phyloP scores from a whole-genome alignment of 352 stramenopile genomes.

The Pythium monospermum region DNA sequence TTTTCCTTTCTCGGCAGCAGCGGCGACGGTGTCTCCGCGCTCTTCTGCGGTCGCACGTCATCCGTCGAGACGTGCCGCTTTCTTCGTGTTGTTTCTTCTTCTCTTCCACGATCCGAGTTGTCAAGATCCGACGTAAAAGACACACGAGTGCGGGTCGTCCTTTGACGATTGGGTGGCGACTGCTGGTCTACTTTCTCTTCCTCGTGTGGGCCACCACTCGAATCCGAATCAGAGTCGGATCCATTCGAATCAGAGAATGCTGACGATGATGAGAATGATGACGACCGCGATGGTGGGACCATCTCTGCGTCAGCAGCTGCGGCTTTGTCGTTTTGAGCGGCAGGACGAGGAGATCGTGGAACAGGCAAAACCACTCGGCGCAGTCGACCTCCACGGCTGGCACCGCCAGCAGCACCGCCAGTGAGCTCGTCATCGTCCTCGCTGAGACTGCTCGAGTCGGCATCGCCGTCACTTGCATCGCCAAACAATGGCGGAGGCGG shows the following conservation, averaged over 20 bases:
- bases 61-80: neutral
- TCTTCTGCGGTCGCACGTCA: neutral
- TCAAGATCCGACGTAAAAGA: slow-evolving; percentile 6
- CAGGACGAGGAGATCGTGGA: slow-evolving; percentile 3
- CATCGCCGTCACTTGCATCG: slow-evolving; percentile 46
- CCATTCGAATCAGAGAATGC: slow-evolving; percentile 6
- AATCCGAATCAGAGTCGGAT: slow-evolving; percentile 7
- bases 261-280: slow-evolving; percentile 4
- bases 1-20: slow-evolving; percentile 6
- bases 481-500: slow-evolving; percentile 28
- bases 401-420: slow-evolving; percentile 9
- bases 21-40: neutral
- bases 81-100: neutral
- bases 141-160: no score
- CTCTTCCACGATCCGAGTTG: neutral
- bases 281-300: neutral
- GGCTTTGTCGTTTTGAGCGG: neutral
- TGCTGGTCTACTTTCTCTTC: neutral
- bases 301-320: neutral
- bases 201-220: neutral
- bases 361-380: slow-evolving; percentile 19
- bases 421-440: slow-evolving; percentile 16
- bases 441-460: slow-evolving; percentile 31
- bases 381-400: no score
- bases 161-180: no score